A percentile compares a stretch with the other conserved stretches of the same genome.
phyloP scores from a whole-genome alignment of 2,329 filamentous ascomycete genomes.

The Verticillium nonalfalfae region DNA sequence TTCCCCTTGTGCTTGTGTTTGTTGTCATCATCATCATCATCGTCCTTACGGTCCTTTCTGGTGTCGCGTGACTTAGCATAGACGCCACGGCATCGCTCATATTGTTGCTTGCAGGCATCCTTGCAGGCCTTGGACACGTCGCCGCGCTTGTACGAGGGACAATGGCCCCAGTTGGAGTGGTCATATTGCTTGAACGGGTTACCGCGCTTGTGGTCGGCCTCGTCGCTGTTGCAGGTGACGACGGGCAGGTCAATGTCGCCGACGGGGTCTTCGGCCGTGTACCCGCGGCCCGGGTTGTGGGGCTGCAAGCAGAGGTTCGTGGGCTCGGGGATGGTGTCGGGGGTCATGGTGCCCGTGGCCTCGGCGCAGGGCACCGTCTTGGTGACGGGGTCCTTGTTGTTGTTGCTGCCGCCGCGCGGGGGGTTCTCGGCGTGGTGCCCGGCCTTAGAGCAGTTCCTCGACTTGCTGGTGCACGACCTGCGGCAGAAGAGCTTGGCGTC shows the following conservation, averaged over 20 bases:
- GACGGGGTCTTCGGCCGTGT: conserved; percentile 56
- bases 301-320: conserved; percentile 49
- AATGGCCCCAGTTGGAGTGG: conserved; percentile 31
- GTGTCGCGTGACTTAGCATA: conserved; percentile 42
- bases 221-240: conserved; percentile 47
- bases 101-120: conserved; percentile 48
- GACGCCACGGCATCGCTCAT: conserved; percentile 36
- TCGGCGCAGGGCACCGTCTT: conserved; percentile 20
- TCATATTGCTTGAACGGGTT: conserved; percentile 50
- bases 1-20: background rate
- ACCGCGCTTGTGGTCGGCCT: conserved; percentile 26
- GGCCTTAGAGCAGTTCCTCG: conserved; percentile 30
- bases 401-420: conserved; percentile 26
- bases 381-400: conserved; percentile 17
- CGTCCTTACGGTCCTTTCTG: conserved; percentile 20
- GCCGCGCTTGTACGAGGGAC: conserved; percentile 35
- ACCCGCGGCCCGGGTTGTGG: conserved; percentile 52
- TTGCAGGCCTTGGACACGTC: conserved; percentile 34
- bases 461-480: conserved; percentile 31
- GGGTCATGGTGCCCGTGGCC: conserved; percentile 18
- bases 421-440: conserved; percentile 34
- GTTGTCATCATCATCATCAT: background rate
- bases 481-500: conserved; percentile 29
- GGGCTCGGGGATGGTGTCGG: conserved; percentile 32
- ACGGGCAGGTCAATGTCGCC: conserved; percentile 45